Percentiles rank a stretch among this genome's conserved stretches.
These are phyloP conservation scores for Lunularia cruciata DNA, from an alignment of 225 moss, liverwort and hornwort species.

Conservation along the genomic window DNA sequence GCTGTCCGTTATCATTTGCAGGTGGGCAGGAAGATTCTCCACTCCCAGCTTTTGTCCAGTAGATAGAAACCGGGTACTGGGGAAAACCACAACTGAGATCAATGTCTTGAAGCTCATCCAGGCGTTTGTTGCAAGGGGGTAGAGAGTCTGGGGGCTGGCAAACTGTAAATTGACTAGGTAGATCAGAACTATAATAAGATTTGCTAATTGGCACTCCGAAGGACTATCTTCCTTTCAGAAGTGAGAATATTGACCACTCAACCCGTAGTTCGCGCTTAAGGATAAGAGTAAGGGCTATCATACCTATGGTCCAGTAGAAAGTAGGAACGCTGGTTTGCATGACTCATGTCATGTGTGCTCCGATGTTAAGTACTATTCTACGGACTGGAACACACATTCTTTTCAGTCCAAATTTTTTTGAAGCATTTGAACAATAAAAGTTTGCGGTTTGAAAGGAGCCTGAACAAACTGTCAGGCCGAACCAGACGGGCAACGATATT, in stretches of 20 bases:
- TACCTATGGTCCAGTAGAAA: slow-evolving; percentile 10
- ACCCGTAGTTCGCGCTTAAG: background rate
- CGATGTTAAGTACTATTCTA: slow-evolving; percentile 4
- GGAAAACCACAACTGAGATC: background rate
- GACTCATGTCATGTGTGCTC: slow-evolving; percentile 11
- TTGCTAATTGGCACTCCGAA: background rate
- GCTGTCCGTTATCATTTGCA: background rate
- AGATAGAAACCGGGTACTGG: background rate
- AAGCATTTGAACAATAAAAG: slow-evolving; percentile 19
- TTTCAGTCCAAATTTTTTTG: slow-evolving; percentile 34
- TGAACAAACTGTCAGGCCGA: background rate
- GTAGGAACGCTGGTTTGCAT: slow-evolving; percentile 2
- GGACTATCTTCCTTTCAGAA: background rate
- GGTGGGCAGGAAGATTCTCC: background rate
- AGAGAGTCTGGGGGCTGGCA: slow-evolving; percentile 7
- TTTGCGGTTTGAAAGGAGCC: slow-evolving; percentile 2
- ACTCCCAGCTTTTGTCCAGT: background rate
- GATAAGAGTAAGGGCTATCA: slow-evolving; percentile 19
- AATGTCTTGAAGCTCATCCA: background rate
- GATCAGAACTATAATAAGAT: slow-evolving; percentile 22
- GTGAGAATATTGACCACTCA: slow-evolving; percentile 23
- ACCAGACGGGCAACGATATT: background rate
- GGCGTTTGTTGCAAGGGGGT: background rate
- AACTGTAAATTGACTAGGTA: slow-evolving; percentile 37
- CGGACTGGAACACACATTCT: slow-evolving; percentile 7